Evolutionary conservation across 2,329 filamentous ascomycete genomes (phyloP).

Genomic region (Calonectria fujianensis): DNA sequence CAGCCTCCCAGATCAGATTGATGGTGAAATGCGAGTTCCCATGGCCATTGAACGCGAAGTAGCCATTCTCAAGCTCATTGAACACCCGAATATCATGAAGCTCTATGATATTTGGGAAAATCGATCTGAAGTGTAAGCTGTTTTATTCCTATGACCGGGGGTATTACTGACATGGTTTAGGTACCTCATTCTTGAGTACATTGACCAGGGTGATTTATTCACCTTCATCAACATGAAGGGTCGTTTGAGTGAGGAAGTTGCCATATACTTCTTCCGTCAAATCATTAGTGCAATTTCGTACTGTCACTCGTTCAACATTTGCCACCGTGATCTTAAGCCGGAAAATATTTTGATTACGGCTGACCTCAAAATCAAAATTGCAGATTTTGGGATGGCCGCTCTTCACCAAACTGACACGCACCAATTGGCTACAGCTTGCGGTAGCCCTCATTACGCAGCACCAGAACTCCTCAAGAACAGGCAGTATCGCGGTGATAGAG

Average conservation of each 20-base stretch:
- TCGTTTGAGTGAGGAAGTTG: slow-evolving; percentile 85
- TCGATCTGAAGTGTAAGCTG: slow-evolving; percentile 88
- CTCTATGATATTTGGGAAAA: slow-evolving; percentile 99
- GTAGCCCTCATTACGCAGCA: slow-evolving; percentile 96
- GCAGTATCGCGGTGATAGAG: slow-evolving; percentile 87
- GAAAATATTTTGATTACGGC: slow-evolving; percentile 94
- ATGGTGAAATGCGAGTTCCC: slow-evolving; percentile 83
- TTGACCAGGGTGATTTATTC: slow-evolving; percentile 87
- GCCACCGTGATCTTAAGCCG: slow-evolving; percentile 95
- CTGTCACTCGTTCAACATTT: slow-evolving; percentile 95
- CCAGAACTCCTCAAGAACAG: slow-evolving; percentile 89
- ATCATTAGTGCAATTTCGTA: slow-evolving; percentile 94
- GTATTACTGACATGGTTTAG: slow-evolving; percentile 66
- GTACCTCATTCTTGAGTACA: slow-evolving; percentile 95
- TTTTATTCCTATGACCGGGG: background rate
- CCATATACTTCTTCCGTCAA: slow-evolving; percentile 91
- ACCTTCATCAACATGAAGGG: slow-evolving; percentile 86
- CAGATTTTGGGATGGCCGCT: slow-evolving; percentile 98
- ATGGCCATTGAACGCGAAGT: slow-evolving; percentile 95
- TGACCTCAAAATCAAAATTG: slow-evolving; percentile 89
- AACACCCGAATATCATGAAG: slow-evolving; percentile 95
- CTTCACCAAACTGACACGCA: slow-evolving; percentile 87
- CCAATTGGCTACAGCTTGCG: slow-evolving; percentile 91
- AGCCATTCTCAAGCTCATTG: slow-evolving; percentile 96
- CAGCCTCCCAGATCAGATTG: slow-evolving; percentile 71